Evolutionary conservation across 768 basidiomycete species (phyloP).

Genomic region (Tephrocybe sp.): DNA sequence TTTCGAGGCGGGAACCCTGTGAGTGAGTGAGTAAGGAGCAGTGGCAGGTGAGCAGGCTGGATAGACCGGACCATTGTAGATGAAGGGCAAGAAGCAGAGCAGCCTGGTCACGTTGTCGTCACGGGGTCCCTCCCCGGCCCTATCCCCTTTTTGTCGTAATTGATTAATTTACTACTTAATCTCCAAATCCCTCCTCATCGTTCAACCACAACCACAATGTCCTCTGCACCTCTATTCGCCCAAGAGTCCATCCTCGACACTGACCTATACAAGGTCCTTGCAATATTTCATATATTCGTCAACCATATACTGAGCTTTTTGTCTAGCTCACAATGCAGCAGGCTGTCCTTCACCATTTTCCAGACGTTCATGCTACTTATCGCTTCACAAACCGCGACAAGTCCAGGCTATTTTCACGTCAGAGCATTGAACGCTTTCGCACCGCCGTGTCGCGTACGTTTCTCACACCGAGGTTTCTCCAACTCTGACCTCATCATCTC

Average conservation of each 20-base stretch:
- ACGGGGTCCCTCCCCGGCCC: not conserved
- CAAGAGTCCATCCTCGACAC: constrained; percentile 79
- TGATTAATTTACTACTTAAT: constrained; percentile 4
- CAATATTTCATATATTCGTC: not conserved
- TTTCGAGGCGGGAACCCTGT: constrained; percentile 60
- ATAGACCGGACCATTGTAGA: constrained; percentile 21
- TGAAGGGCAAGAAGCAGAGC: constrained; percentile 1
- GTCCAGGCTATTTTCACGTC: constrained; percentile 59
- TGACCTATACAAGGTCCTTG: constrained; percentile 84
- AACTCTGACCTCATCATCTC: constrained; percentile 1
- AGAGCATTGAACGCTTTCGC: constrained; percentile 60
- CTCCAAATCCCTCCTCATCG: not conserved
- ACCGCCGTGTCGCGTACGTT: constrained; percentile 54
- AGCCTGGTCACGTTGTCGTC: constrained; percentile 6
- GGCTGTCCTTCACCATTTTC: constrained; percentile 77
- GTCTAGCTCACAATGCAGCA: constrained; percentile 92
- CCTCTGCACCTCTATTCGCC: constrained; percentile 30
- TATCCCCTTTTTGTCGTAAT: constrained; percentile 14
- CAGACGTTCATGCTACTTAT: constrained; percentile 66
- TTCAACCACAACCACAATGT: constrained; percentile 35
- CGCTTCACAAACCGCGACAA: constrained; percentile 78
- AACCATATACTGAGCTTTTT: constrained; percentile 6
- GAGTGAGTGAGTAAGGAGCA: constrained; percentile 1
- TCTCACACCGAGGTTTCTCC: constrained; percentile 1
- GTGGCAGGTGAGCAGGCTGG: constrained; percentile 1